Conservation (phyloP, 2,329 filamentous ascomycete species). For the Didymella sp. region DNA sequence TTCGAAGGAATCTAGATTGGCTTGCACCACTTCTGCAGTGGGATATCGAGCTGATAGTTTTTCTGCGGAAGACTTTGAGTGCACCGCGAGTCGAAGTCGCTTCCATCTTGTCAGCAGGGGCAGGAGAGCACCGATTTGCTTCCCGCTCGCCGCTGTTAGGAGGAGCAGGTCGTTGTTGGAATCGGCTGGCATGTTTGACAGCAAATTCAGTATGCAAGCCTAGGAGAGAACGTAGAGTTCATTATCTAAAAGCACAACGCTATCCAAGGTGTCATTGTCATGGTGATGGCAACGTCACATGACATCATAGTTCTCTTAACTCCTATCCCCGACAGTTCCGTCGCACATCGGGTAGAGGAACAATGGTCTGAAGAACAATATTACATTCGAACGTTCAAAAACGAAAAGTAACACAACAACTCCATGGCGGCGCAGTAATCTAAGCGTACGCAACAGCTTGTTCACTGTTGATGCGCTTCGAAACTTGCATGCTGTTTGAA, state of each 20-base stretch:
- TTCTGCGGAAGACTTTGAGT: neutral
- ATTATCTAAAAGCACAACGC: too few species aligned
- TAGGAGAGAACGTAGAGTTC: too few species aligned
- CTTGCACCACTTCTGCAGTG: neutral
- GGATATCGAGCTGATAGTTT: neutral
- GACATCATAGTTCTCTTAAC: neutral
- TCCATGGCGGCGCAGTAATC: neutral
- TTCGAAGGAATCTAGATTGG: neutral
- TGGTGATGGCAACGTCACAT: neutral
- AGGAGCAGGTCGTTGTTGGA: neutral
- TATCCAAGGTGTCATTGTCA: neutral
- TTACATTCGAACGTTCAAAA: neutral
- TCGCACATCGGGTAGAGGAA: too few species aligned
- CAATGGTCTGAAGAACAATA: neutral
- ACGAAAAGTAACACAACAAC: too few species aligned
- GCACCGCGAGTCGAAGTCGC: neutral
- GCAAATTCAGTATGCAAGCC: too few species aligned
- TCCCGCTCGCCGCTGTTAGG: neutral
- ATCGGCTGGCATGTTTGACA: neutral
- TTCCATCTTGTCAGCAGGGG: neutral
- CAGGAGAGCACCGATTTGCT: neutral
- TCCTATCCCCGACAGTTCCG: too few species aligned
- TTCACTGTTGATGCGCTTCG: neutral
- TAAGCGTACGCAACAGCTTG: slow-evolving; percentile 12
- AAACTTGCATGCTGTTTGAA: slow-evolving; percentile 1